These are phyloP conservation scores for Penicillium maclennaniae DNA, from an alignment of 495 filamentous ascomycete species.

Conservation along the genomic window DNA sequence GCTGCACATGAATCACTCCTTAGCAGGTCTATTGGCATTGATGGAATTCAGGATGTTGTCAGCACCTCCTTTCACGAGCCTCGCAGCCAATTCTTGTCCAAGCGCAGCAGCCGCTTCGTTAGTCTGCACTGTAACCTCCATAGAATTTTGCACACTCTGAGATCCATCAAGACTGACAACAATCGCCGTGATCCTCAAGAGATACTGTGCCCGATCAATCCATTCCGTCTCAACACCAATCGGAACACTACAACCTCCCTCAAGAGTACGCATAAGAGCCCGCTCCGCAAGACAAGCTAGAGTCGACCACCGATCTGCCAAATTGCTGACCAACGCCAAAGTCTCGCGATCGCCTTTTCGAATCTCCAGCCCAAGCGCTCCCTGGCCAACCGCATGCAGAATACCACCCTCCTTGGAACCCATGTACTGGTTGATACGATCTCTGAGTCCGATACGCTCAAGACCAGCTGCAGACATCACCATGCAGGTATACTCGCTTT, in stretches of 20 bases:
- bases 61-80: constrained; percentile 12
- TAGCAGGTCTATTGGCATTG: constrained; percentile 12
- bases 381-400: constrained; percentile 80
- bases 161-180: constrained; percentile 20
- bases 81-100: constrained; percentile 13
- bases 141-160: constrained; percentile 4
- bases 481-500: constrained; percentile 58
- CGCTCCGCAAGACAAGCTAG: constrained; percentile 64
- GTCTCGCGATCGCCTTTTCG: constrained; percentile 58
- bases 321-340: constrained; percentile 44
- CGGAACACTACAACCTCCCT: constrained; percentile 84
- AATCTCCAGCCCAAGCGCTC: constrained; percentile 72
- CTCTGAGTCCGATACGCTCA: constrained; percentile 51
- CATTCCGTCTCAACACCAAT: constrained; percentile 61
- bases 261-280: constrained; percentile 67
- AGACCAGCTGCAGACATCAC: constrained; percentile 78
- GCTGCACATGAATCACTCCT: constrained; percentile 2
- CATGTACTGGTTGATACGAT: constrained; percentile 67
- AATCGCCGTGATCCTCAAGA: constrained; percentile 9
- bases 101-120: constrained; percentile 7
- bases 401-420: constrained; percentile 60
- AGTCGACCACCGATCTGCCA: constrained; percentile 51
- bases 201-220: constrained; percentile 1
- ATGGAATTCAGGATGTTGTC: constrained; percentile 15
- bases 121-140: constrained; percentile 2